A percentile compares a stretch with the other conserved stretches of the same genome.
These are phyloP conservation scores for Fragaria vesca DNA, from an alignment of 306 rosid genomes.

Conservation along the genomic window DNA sequence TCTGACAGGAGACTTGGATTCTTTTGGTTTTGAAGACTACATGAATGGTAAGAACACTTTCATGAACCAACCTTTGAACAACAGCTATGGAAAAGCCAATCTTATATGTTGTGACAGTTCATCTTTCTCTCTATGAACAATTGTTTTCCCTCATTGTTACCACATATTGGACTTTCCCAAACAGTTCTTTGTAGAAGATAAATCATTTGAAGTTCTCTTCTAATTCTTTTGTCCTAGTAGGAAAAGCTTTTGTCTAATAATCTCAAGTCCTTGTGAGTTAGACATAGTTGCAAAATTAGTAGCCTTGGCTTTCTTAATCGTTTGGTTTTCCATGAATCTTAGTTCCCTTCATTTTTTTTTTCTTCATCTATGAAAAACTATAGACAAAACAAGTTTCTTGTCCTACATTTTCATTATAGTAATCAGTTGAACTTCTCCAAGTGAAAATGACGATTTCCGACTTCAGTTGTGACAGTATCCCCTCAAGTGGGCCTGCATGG, in stretches of 20 bases:
- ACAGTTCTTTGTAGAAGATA: background rate
- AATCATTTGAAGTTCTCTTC: background rate
- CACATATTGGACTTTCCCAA: background rate
- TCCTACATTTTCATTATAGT: too few species aligned
- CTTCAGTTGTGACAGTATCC: background rate
- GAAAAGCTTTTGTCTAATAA: background rate
- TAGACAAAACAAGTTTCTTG: background rate
- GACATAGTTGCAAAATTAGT: background rate
- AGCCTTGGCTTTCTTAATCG: background rate
- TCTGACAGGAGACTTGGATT: constrained; percentile 61
- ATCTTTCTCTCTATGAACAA: background rate
- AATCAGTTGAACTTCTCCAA: background rate
- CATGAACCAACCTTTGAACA: background rate
- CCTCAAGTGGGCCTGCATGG: background rate
- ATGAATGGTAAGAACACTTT: constrained; percentile 58
- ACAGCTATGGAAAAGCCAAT: background rate
- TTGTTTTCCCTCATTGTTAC: background rate
- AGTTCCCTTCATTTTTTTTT: background rate
- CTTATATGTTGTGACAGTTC: background rate
- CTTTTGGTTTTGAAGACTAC: constrained; percentile 76
- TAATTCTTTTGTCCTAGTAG: background rate
- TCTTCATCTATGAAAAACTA: background rate
- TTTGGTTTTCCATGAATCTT: background rate
- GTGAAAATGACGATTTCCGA: background rate
- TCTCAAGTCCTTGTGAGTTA: background rate